phyloP scores from a whole-genome alignment of 306 rosid species.

The Castanea mollissima region DNA sequence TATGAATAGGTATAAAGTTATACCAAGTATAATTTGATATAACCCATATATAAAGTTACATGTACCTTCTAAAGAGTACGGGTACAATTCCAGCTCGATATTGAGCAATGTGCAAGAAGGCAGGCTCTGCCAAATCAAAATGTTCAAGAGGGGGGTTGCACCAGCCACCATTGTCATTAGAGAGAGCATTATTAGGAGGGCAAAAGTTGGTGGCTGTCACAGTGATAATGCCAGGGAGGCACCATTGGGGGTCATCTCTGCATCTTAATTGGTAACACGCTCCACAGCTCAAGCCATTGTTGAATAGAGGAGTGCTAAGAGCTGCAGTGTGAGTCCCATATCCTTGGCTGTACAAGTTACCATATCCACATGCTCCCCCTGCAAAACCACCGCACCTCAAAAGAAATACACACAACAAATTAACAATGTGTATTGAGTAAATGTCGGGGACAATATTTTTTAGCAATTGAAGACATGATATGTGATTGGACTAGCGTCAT shows the following conservation, averaged over 20 bases:
- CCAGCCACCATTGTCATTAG: conserved; percentile 48
- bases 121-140: conserved; percentile 45
- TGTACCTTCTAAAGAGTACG: conserved; percentile 36
- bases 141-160: conserved; percentile 45
- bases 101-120: conserved; percentile 35
- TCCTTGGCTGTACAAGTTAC: conserved; percentile 43
- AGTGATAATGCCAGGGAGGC: conserved; percentile 30
- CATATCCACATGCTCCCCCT: conserved; percentile 50
- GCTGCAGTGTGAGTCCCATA: conserved; percentile 43
- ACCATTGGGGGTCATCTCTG: conserved; percentile 41
- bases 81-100: conserved; percentile 43
- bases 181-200: conserved; percentile 34
- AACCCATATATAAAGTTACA: background rate
- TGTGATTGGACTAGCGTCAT: too few relatives aligned
- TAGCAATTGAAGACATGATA: too few relatives aligned
- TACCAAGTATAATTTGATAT: too few relatives aligned
- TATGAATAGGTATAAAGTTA: too few relatives aligned
- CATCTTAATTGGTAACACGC: conserved; percentile 33
- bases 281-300: conserved; percentile 38
- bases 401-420: background rate
- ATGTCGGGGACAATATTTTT: too few relatives aligned
- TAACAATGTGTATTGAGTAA: too few relatives aligned
- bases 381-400: background rate
- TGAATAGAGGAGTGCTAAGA: conserved; percentile 36
- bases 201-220: conserved; percentile 42